These are phyloP conservation scores for Dactylonectria estremocensis DNA, from an alignment of 2,329 filamentous ascomycete genomes.

Conservation along the genomic window DNA sequence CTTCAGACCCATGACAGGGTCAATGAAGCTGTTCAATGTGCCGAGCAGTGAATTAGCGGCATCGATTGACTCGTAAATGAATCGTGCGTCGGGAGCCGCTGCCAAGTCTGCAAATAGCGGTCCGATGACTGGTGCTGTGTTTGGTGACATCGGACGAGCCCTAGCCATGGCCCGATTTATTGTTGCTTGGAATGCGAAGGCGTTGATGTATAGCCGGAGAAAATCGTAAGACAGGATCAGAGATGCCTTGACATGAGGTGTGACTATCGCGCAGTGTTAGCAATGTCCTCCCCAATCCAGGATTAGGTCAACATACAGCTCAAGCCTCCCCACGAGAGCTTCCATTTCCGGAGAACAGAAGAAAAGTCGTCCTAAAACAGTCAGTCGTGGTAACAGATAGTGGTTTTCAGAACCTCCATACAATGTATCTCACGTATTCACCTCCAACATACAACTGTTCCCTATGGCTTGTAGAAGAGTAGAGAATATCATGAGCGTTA, in stretches of 20 bases:
- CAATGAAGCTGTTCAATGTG: constrained; percentile 72
- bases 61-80: constrained; percentile 77
- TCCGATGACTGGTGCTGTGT: constrained; percentile 53
- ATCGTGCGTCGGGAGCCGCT: constrained; percentile 73
- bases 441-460: constrained; percentile 80
- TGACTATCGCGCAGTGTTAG: constrained; percentile 59
- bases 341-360: constrained; percentile 78
- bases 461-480: constrained; percentile 78
- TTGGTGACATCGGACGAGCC: constrained; percentile 53
- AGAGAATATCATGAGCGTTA: constrained; percentile 81
- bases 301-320: constrained; percentile 63
- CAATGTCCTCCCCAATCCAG: background rate
- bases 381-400: background rate
- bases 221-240: constrained; percentile 81
- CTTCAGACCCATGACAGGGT: constrained; percentile 71
- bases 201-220: constrained; percentile 80
- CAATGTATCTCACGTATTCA: constrained; percentile 81
- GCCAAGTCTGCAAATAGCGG: constrained; percentile 68
- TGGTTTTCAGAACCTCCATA: constrained; percentile 33
- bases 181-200: constrained; percentile 83
- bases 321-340: constrained; percentile 77
- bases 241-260: constrained; percentile 76
- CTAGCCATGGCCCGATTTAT: constrained; percentile 61
- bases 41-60: constrained; percentile 74
- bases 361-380: constrained; percentile 73